A percentile compares a stretch with the other conserved stretches of the same genome.
phyloP scores from a whole-genome alignment of 352 stramenopile genomes.

The Pythium phragmiticola region DNA sequence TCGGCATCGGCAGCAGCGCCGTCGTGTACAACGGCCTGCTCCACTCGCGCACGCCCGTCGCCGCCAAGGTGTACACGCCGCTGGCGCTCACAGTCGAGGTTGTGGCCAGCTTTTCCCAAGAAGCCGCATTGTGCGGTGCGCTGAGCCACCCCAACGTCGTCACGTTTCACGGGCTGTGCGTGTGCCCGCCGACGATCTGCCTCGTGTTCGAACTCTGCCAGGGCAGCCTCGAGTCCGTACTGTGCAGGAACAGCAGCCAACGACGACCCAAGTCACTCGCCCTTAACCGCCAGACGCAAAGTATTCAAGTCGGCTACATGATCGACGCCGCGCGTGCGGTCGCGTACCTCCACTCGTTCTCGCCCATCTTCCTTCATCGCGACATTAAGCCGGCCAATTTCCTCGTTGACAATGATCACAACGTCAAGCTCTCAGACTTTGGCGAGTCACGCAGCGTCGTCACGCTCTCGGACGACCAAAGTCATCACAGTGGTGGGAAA shows the following conservation, averaged over 20 bases:
- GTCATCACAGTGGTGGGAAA: background rate
- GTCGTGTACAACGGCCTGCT: conserved; percentile 64
- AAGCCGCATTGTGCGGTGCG: conserved; percentile 67
- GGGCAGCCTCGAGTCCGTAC: conserved; percentile 58
- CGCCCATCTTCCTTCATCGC: conserved; percentile 60
- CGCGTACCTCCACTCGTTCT: conserved; percentile 76
- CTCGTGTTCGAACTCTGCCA: conserved; percentile 76
- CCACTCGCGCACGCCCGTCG: conserved; percentile 46
- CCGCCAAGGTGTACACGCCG: conserved; percentile 80
- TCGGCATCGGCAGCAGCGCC: conserved; percentile 48
- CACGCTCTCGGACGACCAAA: background rate
- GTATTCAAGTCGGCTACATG: conserved; percentile 65
- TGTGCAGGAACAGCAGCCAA: conserved; percentile 28
- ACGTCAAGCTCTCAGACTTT: conserved; percentile 40
- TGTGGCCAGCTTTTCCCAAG: conserved; percentile 77
- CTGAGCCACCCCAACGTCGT: conserved; percentile 80
- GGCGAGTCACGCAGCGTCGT: conserved; percentile 32
- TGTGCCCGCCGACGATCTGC: conserved; percentile 71
- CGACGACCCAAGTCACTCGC: conserved; percentile 31
- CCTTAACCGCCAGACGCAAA: conserved; percentile 36
- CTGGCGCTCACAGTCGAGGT: conserved; percentile 49
- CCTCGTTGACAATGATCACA: conserved; percentile 51
- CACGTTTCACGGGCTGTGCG: conserved; percentile 82
- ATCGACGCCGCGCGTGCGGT: conserved; percentile 59
- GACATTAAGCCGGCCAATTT: conserved; percentile 85